Base-by-base conservation (phyloP, 495 filamentous ascomycete species). In the Penicillium cosmopolitanum region DNA sequence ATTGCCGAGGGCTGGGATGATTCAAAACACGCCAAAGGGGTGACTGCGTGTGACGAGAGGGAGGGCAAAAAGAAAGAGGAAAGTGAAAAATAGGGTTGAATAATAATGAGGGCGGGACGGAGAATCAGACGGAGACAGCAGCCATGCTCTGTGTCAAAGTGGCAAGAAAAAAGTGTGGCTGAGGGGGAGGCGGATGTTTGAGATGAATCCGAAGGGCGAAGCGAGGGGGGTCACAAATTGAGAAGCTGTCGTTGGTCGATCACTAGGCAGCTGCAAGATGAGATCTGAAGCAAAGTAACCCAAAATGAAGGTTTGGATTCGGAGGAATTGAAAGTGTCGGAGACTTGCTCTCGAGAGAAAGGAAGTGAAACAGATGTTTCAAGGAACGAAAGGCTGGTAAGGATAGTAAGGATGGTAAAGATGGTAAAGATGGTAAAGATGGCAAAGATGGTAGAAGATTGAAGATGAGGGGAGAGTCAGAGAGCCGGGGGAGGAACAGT, bases 1-100 rank as follows among this genome's bases (percentile, higher is more conserved):
- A 33, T 47, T 54, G 36, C 55, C 31, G 50, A 52, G 42, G 60
- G 60, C 55, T 63, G 55, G 60, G 43, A 48, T 34, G 34, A 54
- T 50, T 56, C 40, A 28, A 58, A 58, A 44, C 55, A 62, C 55
- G 28, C 44, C 44, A 16, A 31, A 51, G 44, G 56, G 56, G 25
- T 13, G 23, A 15, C 36, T n/a, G 53, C 23, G 58, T 55, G 53
- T 13, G 13, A 53, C 47, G 36, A 40, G 36, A 40, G 19, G 28
- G 28, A 31, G 28, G 5, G 8, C 8, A 40, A 25, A 50, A 42
- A n/a, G 28, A 33, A 38, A 56, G 44, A 53, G 33, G 9, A 18
- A 21, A 43, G 25, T 34, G 23, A 36, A 34, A 33, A 34, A 28
- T 23, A 54, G 16, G 25, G 3, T 15, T 21, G 19, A 40, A 40